Evolutionary conservation across 106 monocot genomes (phyloP).

Genomic region (Chionographis japonica): DNA sequence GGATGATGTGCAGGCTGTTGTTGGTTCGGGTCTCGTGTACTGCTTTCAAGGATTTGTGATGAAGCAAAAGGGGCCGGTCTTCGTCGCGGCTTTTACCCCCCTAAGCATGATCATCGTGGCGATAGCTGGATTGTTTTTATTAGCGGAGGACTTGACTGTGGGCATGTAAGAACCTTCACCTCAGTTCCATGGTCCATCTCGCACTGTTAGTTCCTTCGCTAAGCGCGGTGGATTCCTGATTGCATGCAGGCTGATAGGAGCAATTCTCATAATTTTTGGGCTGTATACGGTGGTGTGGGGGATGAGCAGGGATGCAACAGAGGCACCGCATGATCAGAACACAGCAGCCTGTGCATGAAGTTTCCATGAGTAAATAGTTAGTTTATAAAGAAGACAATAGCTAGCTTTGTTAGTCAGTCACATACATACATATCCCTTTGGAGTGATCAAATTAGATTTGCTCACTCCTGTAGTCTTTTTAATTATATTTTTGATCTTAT

Average conservation of each 20-base stretch:
- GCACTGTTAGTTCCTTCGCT: neutral
- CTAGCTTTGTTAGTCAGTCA: no score
- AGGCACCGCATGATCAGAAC: neutral
- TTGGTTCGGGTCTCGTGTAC: conserved; percentile 2
- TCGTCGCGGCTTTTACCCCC: neutral
- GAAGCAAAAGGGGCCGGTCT: conserved; percentile 1
- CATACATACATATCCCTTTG: no score
- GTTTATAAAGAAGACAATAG: no score
- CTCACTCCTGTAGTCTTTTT: no score
- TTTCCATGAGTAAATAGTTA: no score
- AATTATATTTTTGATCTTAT: no score
- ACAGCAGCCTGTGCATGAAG: no score
- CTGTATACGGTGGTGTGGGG: conserved; percentile 10
- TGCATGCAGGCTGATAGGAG: conserved; percentile 1
- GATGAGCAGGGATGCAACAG: neutral
- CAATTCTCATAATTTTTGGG: conserved; percentile 5
- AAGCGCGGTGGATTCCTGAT: neutral
- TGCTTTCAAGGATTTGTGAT: neutral
- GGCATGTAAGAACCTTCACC: neutral
- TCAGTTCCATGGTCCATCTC: neutral
- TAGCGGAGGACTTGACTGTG: conserved; percentile 4
- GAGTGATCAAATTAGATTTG: no score
- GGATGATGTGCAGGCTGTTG: neutral
- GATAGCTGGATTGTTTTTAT: neutral
- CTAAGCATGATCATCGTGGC: conserved; percentile 1